Conservation (phyloP, 345 rosid genomes). For the Camelina sativa region DNA sequence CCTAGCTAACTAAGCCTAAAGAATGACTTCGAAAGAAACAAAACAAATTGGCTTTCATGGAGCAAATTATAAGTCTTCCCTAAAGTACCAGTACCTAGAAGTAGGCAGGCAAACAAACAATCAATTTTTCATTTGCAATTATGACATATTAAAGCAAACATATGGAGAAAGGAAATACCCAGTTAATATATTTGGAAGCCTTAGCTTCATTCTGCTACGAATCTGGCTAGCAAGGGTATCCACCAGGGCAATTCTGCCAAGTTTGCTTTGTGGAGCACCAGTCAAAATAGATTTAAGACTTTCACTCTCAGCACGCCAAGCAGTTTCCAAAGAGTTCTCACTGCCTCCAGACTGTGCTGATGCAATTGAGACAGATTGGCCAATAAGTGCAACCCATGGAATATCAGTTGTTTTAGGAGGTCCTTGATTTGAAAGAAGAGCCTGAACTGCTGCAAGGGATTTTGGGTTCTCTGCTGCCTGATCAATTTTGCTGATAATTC, state of each 20-base stretch:
- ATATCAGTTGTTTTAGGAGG: conserved; percentile 92
- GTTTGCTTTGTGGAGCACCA: conserved; percentile 91
- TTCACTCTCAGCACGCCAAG: conserved; percentile 97
- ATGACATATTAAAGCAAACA: conserved; percentile 14
- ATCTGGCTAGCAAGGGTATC: conserved; percentile 92
- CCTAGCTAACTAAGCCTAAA: conserved; percentile 33
- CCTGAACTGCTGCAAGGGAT: conserved; percentile 96
- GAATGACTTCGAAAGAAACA: conserved; percentile 23
- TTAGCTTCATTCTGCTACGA: conserved; percentile 84
- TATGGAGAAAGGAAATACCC: conserved; percentile 74
- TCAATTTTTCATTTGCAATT: conserved; percentile 18
- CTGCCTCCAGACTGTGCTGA: conserved; percentile 77
- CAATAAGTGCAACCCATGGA: conserved; percentile 98
- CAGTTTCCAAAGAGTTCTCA: conserved; percentile 94
- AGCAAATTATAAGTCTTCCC: conserved; percentile 6
- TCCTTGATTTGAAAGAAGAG: conserved; percentile 88
- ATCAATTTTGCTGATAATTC: conserved; percentile 94
- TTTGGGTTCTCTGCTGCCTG: conserved; percentile 87
- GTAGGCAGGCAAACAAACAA: conserved; percentile 24
- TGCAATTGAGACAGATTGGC: conserved; percentile 92
- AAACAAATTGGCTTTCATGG: conserved; percentile 20
- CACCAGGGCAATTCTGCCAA: conserved; percentile 91
- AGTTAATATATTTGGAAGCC: conserved; percentile 92
- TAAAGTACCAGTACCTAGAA: conserved; percentile 17
- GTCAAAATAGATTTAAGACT: conserved; percentile 77